Conservation (phyloP, 495 filamentous ascomycete species). For the Achaetomiella virescens region DNA sequence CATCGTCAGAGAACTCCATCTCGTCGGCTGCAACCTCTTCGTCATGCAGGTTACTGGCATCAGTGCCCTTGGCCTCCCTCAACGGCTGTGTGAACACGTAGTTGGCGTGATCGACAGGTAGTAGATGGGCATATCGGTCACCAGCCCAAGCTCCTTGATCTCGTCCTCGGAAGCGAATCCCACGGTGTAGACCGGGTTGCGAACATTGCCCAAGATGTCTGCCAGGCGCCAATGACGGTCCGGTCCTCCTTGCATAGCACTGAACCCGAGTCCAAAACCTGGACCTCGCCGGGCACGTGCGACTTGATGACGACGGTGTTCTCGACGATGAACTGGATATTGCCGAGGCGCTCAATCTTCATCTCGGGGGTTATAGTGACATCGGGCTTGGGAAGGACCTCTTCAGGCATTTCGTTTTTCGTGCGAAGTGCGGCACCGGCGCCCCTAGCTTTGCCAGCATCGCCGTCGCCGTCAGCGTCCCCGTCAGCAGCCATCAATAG, state of each 20-base stretch:
- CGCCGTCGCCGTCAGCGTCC: constrained; percentile 62
- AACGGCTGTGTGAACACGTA: constrained; percentile 80
- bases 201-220: constrained; percentile 76
- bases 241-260: constrained; percentile 75
- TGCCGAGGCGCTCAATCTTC: constrained; percentile 66
- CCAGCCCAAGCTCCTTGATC: constrained; percentile 58
- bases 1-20: constrained; percentile 92
- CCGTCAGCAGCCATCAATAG: constrained; percentile 66
- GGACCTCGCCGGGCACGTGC: constrained; percentile 68
- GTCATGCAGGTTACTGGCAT: constrained; percentile 90
- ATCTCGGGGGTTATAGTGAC: constrained; percentile 67
- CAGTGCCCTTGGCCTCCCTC: constrained; percentile 71
- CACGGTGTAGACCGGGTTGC: constrained; percentile 75
- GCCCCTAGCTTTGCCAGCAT: constrained; percentile 33
- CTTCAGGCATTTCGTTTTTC: constrained; percentile 66
- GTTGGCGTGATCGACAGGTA: constrained; percentile 67
- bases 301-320: constrained; percentile 74
- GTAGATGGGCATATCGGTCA: constrained; percentile 59
- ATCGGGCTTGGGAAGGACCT: constrained; percentile 64
- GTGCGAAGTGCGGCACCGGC: constrained; percentile 53
- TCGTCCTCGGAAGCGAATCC: constrained; percentile 60
- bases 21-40: constrained; percentile 85
- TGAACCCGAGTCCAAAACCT: constrained; percentile 76
- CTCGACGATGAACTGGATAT: constrained; percentile 66
- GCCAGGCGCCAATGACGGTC: constrained; percentile 69